Evolutionary conservation across 2,329 filamentous ascomycete species (phyloP).

Genomic region (Fusarium falciforme): DNA sequence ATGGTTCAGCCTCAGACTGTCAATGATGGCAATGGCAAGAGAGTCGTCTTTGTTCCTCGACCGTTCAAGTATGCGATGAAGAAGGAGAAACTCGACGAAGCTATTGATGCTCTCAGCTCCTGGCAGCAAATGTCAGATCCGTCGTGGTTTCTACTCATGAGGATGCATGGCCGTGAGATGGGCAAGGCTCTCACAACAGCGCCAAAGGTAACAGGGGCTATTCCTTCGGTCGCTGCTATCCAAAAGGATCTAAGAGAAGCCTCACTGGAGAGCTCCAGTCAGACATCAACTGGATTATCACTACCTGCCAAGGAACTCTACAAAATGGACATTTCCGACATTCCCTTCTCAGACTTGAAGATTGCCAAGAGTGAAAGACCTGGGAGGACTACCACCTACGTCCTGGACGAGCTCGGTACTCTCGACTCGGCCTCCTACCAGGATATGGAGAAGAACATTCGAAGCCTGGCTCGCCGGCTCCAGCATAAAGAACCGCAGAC

Average conservation of each 20-base stretch:
- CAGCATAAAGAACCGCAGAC: background rate
- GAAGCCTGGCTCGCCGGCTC: background rate
- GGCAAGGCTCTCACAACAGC: background rate
- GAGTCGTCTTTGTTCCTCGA: background rate
- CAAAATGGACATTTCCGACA: background rate
- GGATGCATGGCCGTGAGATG: background rate
- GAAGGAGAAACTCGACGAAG: background rate
- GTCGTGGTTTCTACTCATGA: conserved; percentile 13
- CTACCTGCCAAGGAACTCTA: background rate
- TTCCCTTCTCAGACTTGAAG: background rate
- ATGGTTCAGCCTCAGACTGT: background rate
- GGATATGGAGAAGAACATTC: background rate
- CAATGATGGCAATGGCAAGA: background rate
- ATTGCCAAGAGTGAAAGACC: background rate
- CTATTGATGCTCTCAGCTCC: conserved; percentile 8
- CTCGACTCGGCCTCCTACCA: background rate
- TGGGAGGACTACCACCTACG: background rate
- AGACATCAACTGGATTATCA: background rate
- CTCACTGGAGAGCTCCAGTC: background rate
- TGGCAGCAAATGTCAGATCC: conserved; percentile 18
- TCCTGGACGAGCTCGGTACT: background rate
- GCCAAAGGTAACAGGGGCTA: background rate
- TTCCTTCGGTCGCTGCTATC: background rate
- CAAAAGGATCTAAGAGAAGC: background rate
- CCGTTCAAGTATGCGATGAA: background rate